These are phyloP conservation scores for Picea abies DNA, from an alignment of 83 land plant genomes.

Conservation along the genomic window DNA sequence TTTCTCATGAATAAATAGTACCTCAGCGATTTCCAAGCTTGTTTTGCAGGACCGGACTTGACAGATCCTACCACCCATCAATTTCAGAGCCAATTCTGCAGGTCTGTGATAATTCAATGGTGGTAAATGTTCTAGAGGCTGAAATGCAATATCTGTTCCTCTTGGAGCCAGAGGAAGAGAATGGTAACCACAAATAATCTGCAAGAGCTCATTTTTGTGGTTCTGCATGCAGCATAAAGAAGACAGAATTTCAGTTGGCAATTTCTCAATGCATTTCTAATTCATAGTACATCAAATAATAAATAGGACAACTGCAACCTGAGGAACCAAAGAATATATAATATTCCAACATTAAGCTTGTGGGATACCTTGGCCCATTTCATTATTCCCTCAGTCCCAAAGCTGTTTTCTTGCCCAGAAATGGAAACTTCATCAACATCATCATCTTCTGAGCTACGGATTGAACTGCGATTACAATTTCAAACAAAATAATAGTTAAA, in stretches of 20 bases:
- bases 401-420: constrained; percentile 42
- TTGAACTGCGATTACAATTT: constrained; percentile 55
- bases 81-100: constrained; percentile 36
- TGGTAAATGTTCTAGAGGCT: constrained; percentile 88
- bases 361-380: constrained; percentile 84
- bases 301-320: too few species aligned
- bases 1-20: constrained; percentile 14
- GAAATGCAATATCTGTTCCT: constrained; percentile 71
- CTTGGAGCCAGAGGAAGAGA: constrained; percentile 65
- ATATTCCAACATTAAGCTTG: too few species aligned
- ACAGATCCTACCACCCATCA: constrained; percentile 36
- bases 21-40: constrained; percentile 57
- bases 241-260: not conserved
- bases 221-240: constrained; percentile 38
- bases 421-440: constrained; percentile 50
- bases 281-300: not conserved
- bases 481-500: not conserved
- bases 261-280: not conserved
- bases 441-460: constrained; percentile 86
- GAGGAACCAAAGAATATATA: too few species aligned
- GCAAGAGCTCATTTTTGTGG: constrained; percentile 72
- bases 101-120: constrained; percentile 72
- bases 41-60: constrained; percentile 18
- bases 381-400: constrained; percentile 57
- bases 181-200: constrained; percentile 85